A percentile compares a stretch with the other conserved stretches of the same genome.
phyloP scores from a whole-genome alignment of 1,284 basidiomycete genomes.

The Pseudozyma tsukubaensis region DNA sequence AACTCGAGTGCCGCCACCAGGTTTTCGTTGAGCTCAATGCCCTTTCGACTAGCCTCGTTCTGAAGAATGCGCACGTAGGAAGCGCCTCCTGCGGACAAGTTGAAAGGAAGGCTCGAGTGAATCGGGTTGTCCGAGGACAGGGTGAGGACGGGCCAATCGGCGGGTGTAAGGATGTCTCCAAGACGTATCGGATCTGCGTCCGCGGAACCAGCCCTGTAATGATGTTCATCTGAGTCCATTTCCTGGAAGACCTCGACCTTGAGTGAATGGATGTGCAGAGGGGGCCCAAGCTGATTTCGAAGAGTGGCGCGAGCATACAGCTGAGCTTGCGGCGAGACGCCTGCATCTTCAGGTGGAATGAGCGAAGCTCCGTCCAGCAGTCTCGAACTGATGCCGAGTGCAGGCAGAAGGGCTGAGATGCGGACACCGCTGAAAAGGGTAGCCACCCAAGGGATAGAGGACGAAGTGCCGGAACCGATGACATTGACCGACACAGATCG shows the following conservation, averaged over 20 bases:
- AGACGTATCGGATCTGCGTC: conserved; percentile 18
- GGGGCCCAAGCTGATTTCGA: conserved; percentile 51
- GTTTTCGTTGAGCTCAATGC: conserved; percentile 52
- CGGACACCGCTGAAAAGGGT: conserved; percentile 28
- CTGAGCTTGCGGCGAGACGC: conserved; percentile 13
- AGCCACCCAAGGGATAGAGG: conserved; percentile 47
- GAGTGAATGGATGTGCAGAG: conserved; percentile 42
- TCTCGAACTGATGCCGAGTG: conserved; percentile 43
- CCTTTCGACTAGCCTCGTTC: conserved; percentile 38
- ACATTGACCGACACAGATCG: conserved; percentile 34
- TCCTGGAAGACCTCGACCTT: conserved; percentile 36
- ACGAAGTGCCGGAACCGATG: conserved; percentile 29
- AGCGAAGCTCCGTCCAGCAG: conserved; percentile 58
- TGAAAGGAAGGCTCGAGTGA: conserved; percentile 51
- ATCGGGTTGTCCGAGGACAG: conserved; percentile 32
- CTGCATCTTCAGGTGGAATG: conserved; percentile 17
- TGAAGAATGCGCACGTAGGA: conserved; percentile 54
- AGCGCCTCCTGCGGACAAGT: conserved; percentile 48
- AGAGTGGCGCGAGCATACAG: conserved; percentile 53
- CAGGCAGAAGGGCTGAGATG: conserved; percentile 45
- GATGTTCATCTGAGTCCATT: conserved; percentile 1
- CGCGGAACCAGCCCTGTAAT: background rate
- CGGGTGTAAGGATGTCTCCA: conserved; percentile 44
- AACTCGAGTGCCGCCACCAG: conserved; percentile 49
- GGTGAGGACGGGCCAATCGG: conserved; percentile 44